Conservation (phyloP, 2,329 filamentous ascomycete species). For the Tolypocladium ophioglossoides region DNA sequence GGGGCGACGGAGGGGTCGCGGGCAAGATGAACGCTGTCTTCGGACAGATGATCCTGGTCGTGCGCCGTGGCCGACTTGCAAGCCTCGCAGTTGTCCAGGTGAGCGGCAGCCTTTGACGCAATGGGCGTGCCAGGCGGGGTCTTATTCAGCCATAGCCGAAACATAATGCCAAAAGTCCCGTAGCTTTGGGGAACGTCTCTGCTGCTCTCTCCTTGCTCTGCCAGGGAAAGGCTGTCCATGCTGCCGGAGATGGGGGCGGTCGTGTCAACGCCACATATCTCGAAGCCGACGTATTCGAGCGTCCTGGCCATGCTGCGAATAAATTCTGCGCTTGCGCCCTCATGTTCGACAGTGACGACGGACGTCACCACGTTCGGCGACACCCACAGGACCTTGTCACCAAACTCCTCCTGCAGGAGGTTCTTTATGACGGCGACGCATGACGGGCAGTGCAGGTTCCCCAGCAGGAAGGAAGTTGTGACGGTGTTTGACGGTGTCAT, state of each 20-base stretch:
- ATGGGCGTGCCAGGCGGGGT: slow-evolving; percentile 12
- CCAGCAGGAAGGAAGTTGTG: slow-evolving; percentile 54
- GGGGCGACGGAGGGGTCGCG: slow-evolving; percentile 2
- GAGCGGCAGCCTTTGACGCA: slow-evolving; percentile 16
- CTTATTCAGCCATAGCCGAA: slow-evolving; percentile 18
- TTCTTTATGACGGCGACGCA: slow-evolving; percentile 58
- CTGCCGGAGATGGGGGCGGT: slow-evolving; percentile 21
- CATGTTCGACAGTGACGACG: slow-evolving; percentile 51
- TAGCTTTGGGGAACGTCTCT: slow-evolving; percentile 7
- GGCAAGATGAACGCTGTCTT: background rate
- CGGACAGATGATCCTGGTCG: slow-evolving; percentile 2
- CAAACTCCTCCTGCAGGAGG: slow-evolving; percentile 38
- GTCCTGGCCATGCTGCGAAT: slow-evolving; percentile 32
- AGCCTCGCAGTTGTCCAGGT: slow-evolving; percentile 27
- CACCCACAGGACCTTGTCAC: slow-evolving; percentile 41
- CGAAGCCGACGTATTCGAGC: slow-evolving; percentile 48
- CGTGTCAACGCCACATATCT: slow-evolving; percentile 39
- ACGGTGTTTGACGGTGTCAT: slow-evolving; percentile 21
- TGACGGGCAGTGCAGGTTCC: slow-evolving; percentile 69
- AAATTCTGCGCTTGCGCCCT: slow-evolving; percentile 26
- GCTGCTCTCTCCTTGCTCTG: slow-evolving; percentile 13
- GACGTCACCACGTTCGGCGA: slow-evolving; percentile 64
- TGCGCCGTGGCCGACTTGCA: slow-evolving; percentile 16
- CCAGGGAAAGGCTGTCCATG: slow-evolving; percentile 11
- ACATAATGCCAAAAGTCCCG: slow-evolving; percentile 18